Evolutionary conservation across 768 basidiomycete genomes (phyloP), one percentile per base, ranked within the genome.

Genomic region (Guyanaporus albipodus): DNA sequence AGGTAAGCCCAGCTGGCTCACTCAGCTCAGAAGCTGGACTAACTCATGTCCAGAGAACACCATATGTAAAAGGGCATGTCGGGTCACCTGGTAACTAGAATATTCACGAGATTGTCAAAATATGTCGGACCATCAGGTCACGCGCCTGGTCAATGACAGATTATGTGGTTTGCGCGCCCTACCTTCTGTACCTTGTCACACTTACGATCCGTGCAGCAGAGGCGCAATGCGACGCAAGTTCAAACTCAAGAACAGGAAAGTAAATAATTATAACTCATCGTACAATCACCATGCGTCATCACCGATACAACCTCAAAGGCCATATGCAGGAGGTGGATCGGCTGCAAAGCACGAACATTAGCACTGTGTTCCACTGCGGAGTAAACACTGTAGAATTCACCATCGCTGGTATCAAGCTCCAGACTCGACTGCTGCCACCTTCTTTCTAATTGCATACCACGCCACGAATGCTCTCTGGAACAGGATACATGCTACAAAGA

Each of bases 401-500:
- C 40, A 10, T 46, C 12, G 32, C 23, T 6, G 6, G 22, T 26
- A 22, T 60, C 34, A 60, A 43, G 19, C 49, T 2, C 17, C n/a
- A 7, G 49, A 27, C 29, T 48, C 40, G 8, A 37, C 17, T 37
- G 38, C 40, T 6, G 8, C 24, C 6, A 28, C 15, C 46, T 62
- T 59, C 35, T 39, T 28, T 36, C 44, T 56, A 32, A 21, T 32
- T 18, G 38, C 44, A 24, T 40, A 11, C 59, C 59, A 62, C 18
- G 29, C 22, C 18, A 56, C 1, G 34, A 61, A 48, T 7, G 51
- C 60, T 28, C 57, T 56, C 38, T 47, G 28, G 27, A 62, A 56
- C 38, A 62, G 57, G 37, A 59, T 54, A 6, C 50, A 56, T 8
- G 60, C 46, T 4, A 62, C 42, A 41, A 50, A 19, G 36, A 56